Evolutionary conservation across 2,329 filamentous ascomycete species (phyloP).

Genomic region (Sporothrix mexicana): DNA sequence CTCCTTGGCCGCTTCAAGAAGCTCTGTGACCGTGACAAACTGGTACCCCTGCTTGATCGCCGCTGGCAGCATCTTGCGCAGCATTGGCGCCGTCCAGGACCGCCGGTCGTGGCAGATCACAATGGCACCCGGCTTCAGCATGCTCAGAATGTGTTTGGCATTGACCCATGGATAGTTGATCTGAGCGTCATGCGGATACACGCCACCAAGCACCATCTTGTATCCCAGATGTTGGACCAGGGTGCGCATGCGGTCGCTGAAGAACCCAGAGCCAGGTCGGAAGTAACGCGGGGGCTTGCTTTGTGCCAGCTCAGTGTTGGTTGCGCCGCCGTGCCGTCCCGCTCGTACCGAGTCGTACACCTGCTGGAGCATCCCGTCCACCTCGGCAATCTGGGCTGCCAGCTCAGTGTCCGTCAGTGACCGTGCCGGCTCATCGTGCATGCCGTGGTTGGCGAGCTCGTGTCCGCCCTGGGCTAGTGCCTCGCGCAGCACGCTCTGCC

Average conservation of each 20-base stretch:
- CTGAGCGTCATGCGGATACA: conserved; percentile 93
- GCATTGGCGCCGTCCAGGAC: conserved; percentile 82
- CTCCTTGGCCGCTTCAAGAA: conserved; percentile 54
- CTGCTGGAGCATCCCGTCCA: conserved; percentile 64
- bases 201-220: conserved; percentile 76
- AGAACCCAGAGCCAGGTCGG: conserved; percentile 83
- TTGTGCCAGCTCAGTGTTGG: conserved; percentile 50
- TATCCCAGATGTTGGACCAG: conserved; percentile 68
- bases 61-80: conserved; percentile 73
- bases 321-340: conserved; percentile 31
- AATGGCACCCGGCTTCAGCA: conserved; percentile 76
- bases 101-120: conserved; percentile 87
- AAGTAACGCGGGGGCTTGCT: conserved; percentile 67
- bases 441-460: conserved; percentile 86
- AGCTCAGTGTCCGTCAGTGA: conserved; percentile 65
- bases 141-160: conserved; percentile 78
- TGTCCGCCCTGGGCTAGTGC: conserved; percentile 64
- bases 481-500: conserved; percentile 60
- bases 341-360: conserved; percentile 60
- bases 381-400: conserved; percentile 65
- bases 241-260: conserved; percentile 71
- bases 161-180: conserved; percentile 73
- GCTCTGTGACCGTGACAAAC: conserved; percentile 72
- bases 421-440: conserved; percentile 80
- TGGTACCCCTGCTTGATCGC: conserved; percentile 71